Evolutionary conservation across 2,329 filamentous ascomycete species (phyloP), one percentile per base, ranked within the genome.

Genomic region (Didymella pomorum): DNA sequence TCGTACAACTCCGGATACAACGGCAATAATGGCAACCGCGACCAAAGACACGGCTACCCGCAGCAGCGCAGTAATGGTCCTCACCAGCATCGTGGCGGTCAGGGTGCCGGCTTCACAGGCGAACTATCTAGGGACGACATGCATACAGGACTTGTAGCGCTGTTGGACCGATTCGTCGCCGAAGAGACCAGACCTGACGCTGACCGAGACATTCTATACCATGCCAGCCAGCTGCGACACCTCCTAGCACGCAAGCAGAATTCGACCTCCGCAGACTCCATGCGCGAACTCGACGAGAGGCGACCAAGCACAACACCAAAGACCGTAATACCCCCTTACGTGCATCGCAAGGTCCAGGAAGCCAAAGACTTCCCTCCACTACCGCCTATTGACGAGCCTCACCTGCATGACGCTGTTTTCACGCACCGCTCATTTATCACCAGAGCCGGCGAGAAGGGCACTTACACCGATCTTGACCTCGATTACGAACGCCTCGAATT

Each of bases 401-500:
- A 79, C 21, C 80, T 93, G 18, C 85, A 88, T 66, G 79, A 78
- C 25, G 84, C 87, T 16, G 86, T 87, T 11, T 89, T 93, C 68
- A 91, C 85, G 1, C 91, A 94, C 67, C 79, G 60, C 6, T 73
- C 74, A 9, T 53, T 62, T 42, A 61, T 71, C 21, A 43, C 63
- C 37, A 61, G 59, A 33, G 59, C 61, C 3, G 67, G 72, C 12
- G 59, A 67, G 18, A 64, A 62, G 10, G 55, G 52, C 18, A 56
- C 61, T 1, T 47, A 73, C 26, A 56, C 60, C 3, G 65, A 68
- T 25, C 61, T 71, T 12, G 63, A 60, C 21, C 68, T 71, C 18
- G 78, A 81, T 69, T 97, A 97, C 76, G 93, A 97, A 70, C 86
- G 87, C 18, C 85, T 97, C 7, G 94, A 98, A 76, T 93, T 94